phyloP scores from a whole-genome alignment of 2,329 filamentous ascomycete species.

The Metarhizium robertsii region DNA sequence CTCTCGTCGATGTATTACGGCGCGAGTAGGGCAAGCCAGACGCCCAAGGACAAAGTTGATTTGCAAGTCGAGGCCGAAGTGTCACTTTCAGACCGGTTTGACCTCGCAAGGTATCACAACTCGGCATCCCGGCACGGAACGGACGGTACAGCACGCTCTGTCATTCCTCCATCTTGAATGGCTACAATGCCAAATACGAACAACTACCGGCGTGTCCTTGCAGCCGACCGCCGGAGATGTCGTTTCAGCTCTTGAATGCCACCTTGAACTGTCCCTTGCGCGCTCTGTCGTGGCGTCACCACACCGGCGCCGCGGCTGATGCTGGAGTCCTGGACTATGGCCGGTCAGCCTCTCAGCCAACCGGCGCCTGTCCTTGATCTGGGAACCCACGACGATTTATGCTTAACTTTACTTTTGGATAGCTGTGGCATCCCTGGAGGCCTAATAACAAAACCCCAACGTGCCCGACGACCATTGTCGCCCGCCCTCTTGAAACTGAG shows the following conservation, averaged over 20 bases:
- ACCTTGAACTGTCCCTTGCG: too few species aligned
- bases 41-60: too few species aligned
- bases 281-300: background rate
- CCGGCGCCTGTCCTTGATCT: background rate
- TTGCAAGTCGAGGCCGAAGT: too few species aligned
- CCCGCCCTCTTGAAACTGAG: background rate
- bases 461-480: background rate
- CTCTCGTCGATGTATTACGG: too few species aligned
- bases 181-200: background rate
- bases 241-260: background rate
- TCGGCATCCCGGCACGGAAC: background rate
- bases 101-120: background rate
- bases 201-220: background rate
- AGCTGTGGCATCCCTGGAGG: background rate
- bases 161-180: background rate
- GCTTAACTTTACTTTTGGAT: background rate
- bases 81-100: background rate
- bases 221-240: background rate
- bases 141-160: background rate
- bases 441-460: background rate
- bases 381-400: background rate
- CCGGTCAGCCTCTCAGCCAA: background rate
- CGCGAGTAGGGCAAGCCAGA: too few species aligned
- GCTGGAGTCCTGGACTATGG: background rate
- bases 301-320: background rate